phyloP scores from a whole-genome alignment of 1,284 basidiomycete species.

The Melampsora larici-populina region DNA sequence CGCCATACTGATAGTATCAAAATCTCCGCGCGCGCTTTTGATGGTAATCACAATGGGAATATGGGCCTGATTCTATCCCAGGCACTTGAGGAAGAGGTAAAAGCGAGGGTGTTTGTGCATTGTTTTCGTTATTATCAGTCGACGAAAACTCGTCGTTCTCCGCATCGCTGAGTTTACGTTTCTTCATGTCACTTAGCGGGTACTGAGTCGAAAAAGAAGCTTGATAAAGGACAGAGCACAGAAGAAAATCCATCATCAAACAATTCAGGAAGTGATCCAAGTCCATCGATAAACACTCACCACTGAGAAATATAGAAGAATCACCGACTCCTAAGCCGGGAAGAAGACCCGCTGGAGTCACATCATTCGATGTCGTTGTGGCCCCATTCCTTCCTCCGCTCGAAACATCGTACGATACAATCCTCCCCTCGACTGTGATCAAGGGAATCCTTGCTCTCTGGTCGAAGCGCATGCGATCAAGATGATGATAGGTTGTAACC shows the following conservation, averaged over 20 bases:
- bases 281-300: background rate
- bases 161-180: background rate
- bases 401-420: background rate
- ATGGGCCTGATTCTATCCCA: background rate
- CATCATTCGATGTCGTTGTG: background rate
- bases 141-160: background rate
- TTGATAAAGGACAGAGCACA: background rate
- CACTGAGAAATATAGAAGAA: background rate
- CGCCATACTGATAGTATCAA: background rate
- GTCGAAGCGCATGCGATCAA: background rate
- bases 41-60: background rate
- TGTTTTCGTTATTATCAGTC: background rate
- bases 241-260: background rate
- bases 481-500: background rate
- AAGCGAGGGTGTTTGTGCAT: background rate
- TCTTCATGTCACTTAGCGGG: background rate
- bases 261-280: background rate
- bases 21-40: background rate
- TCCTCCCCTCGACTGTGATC: background rate
- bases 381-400: background rate
- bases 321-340: background rate
- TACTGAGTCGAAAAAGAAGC: background rate
- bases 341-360: background rate
- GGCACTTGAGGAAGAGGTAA: background rate
- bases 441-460: background rate